Conservation (phyloP, 305 asterid genomes). For the Salvia sclarea region DNA sequence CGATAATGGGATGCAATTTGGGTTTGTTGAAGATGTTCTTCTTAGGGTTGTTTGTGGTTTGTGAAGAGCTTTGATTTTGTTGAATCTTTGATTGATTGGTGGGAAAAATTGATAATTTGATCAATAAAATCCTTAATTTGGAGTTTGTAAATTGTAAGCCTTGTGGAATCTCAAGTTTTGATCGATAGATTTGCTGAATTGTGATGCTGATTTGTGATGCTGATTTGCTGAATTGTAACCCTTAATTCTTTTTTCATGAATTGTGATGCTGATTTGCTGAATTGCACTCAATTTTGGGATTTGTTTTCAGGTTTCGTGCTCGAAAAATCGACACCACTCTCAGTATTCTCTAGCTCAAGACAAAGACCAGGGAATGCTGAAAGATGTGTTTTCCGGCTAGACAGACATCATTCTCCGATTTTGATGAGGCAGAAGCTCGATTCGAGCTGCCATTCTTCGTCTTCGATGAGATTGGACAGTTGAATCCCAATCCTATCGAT, state of each 20-base stretch:
- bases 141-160: conserved; percentile 8
- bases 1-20: neutral
- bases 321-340: conserved; percentile 17
- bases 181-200: neutral
- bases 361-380: conserved; percentile 77
- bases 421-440: conserved; percentile 41
- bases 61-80: neutral
- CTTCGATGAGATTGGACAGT: conserved; percentile 50
- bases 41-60: neutral
- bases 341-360: conserved; percentile 36
- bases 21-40: neutral
- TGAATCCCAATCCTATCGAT: conserved; percentile 1
- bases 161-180: neutral
- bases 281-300: no score
- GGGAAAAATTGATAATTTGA: neutral
- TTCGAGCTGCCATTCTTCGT: conserved; percentile 42
- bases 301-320: conserved; percentile 4
- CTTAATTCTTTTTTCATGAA: conserved; percentile 12
- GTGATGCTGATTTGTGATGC: conserved; percentile 21
- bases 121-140: neutral
- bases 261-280: conserved; percentile 26
- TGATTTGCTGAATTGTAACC: no score
- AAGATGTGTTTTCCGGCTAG: conserved; percentile 66
- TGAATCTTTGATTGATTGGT: neutral
- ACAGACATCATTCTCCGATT: conserved; percentile 39